Percentiles rank a stretch among this genome's conserved stretches.
Conservation (phyloP, 768 basidiomycete genomes). For the Rhodotorula kratochvilovae region DNA sequence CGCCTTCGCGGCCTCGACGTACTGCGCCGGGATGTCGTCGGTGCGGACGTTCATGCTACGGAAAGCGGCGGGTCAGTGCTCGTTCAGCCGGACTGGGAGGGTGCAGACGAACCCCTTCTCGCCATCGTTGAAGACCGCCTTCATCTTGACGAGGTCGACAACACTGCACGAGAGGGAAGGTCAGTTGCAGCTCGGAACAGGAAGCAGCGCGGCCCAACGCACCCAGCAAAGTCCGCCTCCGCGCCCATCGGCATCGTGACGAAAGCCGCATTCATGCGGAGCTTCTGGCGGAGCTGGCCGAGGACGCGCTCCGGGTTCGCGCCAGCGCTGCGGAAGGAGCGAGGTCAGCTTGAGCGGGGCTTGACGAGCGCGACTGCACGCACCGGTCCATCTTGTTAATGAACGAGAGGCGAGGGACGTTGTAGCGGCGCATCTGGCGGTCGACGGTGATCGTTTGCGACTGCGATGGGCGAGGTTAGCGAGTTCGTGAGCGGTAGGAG, state of each 20-base stretch:
- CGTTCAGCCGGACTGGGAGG: neutral
- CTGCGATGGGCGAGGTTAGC: constrained; percentile 48
- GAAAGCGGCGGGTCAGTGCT: neutral
- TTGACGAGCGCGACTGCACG: neutral
- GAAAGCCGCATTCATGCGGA: constrained; percentile 86
- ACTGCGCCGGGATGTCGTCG: constrained; percentile 77
- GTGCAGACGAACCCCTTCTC: constrained; percentile 69
- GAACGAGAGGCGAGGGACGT: constrained; percentile 90
- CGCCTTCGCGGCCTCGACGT: constrained; percentile 67
- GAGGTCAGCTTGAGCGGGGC: neutral
- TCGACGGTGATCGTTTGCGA: constrained; percentile 99
- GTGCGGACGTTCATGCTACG: constrained; percentile 68
- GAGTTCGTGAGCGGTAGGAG: neutral
- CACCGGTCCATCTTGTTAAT: constrained; percentile 98
- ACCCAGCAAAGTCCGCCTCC: constrained; percentile 77
- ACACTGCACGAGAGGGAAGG: constrained; percentile 49
- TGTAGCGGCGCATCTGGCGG: constrained; percentile 95
- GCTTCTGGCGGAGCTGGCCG: constrained; percentile 81
- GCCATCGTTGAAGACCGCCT: constrained; percentile 89
- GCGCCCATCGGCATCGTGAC: constrained; percentile 91
- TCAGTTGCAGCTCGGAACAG: neutral
- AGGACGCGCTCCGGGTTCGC: constrained; percentile 96
- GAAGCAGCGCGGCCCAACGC: neutral
- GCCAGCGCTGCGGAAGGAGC: constrained; percentile 62
- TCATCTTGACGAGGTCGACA: constrained; percentile 90